Base-by-base conservation (phyloP, 371 early-diverging fungal species). In the Syncephalastrum contaminatum region DNA sequence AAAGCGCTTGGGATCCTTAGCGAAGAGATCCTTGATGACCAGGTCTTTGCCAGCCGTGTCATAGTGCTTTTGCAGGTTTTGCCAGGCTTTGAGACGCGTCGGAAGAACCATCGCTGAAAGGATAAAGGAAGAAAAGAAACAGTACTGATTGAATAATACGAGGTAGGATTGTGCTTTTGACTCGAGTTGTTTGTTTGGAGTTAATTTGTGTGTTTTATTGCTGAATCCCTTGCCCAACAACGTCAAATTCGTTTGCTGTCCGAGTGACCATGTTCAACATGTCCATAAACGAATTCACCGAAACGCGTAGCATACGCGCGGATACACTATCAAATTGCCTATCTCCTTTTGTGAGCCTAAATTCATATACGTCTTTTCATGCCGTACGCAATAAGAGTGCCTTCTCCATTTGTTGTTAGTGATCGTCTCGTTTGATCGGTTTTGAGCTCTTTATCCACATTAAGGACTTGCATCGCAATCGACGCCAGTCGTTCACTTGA, bases 1-100 rank as follows among this genome's bases (percentile, higher is more conserved):
- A 70, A 95, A 95, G 44, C 96, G 92, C 43, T 70, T 42, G 27
- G 86, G 64, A 65, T 95, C 90, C 55, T 78, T 56, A 21, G 69
- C 80, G 64, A 97, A 95, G 49, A 92, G 82, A 30, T 88, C 79
- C 67, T 87, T 85, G 72, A 96, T 81, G 49, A 84, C 80, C 60
- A 92, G 71, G 52, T 81, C 61, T 69, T 88, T 87, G 59, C 89
- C 95, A 16, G 74, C 69, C 15, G 82, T 49, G 59, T 94, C 89
- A 69, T 93, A 94, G 76, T 95, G 90, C 44, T 75, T 73, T 80
- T 93, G 91, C 49, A 97, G 89, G 47, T 85, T 87, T 66, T 87
- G 73, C 92, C 96, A 97, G 48, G 88, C 70, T 46, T 72, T 60
- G 64, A 93, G 88, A 60, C 86, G 76, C 69, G 82, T 88, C 24